These are phyloP conservation scores for Lindgomyces ingoldianus DNA, from an alignment of 495 filamentous ascomycete species.

Conservation along the genomic window DNA sequence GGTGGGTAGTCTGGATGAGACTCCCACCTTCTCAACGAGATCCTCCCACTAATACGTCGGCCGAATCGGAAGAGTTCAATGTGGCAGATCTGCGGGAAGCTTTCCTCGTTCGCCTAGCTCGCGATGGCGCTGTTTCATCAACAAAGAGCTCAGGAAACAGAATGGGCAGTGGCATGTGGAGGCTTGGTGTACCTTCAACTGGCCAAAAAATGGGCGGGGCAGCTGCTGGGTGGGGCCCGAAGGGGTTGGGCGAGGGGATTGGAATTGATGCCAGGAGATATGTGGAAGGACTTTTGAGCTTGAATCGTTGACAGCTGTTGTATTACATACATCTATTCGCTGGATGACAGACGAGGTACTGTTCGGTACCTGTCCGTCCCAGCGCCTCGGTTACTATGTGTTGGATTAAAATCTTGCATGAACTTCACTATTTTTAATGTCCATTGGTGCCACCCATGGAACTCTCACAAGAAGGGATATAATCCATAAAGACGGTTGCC, in stretches of 20 bases:
- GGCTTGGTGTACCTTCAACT: slow-evolving; percentile 29
- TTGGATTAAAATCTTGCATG: too few species aligned
- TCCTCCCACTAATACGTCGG: slow-evolving; percentile 6
- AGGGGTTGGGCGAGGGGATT: slow-evolving; percentile 77
- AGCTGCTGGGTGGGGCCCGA: slow-evolving; percentile 56
- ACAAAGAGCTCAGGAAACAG: slow-evolving; percentile 37
- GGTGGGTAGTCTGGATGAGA: slow-evolving; percentile 96
- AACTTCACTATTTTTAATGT: too few species aligned
- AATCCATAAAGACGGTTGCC: too few species aligned
- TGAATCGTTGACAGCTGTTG: slow-evolving; percentile 61
- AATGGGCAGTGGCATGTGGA: slow-evolving; percentile 48
- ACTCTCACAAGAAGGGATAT: too few species aligned
- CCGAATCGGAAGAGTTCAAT: slow-evolving; percentile 18
- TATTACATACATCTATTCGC: too few species aligned
- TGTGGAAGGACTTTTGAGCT: slow-evolving; percentile 76
- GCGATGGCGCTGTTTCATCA: slow-evolving; percentile 57
- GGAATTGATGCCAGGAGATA: slow-evolving; percentile 85
- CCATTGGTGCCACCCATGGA: too few species aligned
- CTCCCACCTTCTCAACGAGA: slow-evolving; percentile 51
- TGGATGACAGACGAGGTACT: too few species aligned
- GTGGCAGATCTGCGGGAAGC: slow-evolving; percentile 58
- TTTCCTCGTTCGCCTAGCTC: slow-evolving; percentile 75
- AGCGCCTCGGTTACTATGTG: too few species aligned
- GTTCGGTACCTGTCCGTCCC: too few species aligned
- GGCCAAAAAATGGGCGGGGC: slow-evolving; percentile 44